Conservation (phyloP, 164 flowering plant species). For the Echeveria elegans region DNA sequence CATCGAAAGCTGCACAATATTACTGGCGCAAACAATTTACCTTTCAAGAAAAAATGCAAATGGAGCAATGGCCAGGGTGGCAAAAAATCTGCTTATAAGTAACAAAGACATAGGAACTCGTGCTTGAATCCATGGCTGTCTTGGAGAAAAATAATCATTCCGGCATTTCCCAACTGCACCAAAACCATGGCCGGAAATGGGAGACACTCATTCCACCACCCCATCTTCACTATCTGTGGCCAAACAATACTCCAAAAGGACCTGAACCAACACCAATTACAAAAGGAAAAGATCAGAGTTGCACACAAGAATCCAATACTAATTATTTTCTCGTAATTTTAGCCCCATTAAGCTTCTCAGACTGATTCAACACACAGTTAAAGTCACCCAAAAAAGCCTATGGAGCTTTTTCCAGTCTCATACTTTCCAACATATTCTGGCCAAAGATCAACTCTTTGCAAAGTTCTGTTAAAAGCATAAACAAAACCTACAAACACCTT, state of each 20-base stretch:
- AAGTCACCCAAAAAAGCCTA: not conserved
- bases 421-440: too few species aligned
- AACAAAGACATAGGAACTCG: constrained; percentile 58
- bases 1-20: too few species aligned
- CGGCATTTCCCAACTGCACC: not conserved
- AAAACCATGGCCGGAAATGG: not conserved
- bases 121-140: constrained; percentile 41
- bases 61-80: constrained; percentile 36
- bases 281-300: too few species aligned
- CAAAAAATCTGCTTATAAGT: constrained; percentile 63
- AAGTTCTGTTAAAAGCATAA: not conserved
- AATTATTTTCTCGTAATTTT: too few species aligned
- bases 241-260: too few species aligned
- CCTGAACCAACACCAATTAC: too few species aligned
- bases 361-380: not conserved
- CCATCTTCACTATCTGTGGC: not conserved
- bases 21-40: too few species aligned
- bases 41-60: constrained; percentile 54
- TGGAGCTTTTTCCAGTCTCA: not conserved
- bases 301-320: too few species aligned
- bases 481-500: not conserved
- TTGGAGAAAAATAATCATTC: not conserved
- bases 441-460: not conserved
- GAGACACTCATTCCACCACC: not conserved
- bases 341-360: not conserved